Evolutionary conservation across 768 basidiomycete genomes (phyloP).

Genomic region (Phanerochaete carnosa): DNA sequence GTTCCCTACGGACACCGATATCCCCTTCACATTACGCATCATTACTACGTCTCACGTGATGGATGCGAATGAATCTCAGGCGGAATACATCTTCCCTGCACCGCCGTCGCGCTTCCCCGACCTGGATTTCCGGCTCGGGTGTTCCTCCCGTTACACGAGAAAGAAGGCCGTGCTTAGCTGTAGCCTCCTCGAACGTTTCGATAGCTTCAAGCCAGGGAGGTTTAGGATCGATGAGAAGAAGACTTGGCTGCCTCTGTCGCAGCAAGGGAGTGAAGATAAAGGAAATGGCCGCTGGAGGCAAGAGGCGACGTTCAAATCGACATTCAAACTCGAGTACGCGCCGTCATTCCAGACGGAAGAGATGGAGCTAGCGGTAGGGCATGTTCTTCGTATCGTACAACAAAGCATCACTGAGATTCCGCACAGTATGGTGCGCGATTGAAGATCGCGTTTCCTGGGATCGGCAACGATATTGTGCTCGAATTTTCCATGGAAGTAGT

Average conservation of each 20-base stretch:
- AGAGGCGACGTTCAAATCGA: conserved; percentile 6
- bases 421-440: conserved; percentile 1
- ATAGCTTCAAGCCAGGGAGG: background rate
- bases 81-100: conserved; percentile 4
- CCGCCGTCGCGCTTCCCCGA: conserved; percentile 1
- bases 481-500: background rate
- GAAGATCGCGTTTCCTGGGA: conserved; percentile 10
- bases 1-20: conserved; percentile 1
- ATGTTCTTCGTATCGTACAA: background rate
- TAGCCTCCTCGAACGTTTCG: background rate
- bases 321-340: background rate
- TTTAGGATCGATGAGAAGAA: background rate
- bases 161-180: background rate
- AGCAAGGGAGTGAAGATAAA: background rate
- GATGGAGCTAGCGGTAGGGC: background rate
- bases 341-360: conserved; percentile 1
- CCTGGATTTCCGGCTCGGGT: conserved; percentile 5
- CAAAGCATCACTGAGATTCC: background rate
- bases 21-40: conserved; percentile 5
- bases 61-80: background rate
- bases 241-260: background rate
- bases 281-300: conserved; percentile 3
- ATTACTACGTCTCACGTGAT: conserved; percentile 4
- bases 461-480: conserved; percentile 9
- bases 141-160: background rate